Percentiles rank a stretch among this genome's conserved stretches.
Conservation (phyloP, 139 green algal species). For the Pedinophyceae sp. region DNA sequence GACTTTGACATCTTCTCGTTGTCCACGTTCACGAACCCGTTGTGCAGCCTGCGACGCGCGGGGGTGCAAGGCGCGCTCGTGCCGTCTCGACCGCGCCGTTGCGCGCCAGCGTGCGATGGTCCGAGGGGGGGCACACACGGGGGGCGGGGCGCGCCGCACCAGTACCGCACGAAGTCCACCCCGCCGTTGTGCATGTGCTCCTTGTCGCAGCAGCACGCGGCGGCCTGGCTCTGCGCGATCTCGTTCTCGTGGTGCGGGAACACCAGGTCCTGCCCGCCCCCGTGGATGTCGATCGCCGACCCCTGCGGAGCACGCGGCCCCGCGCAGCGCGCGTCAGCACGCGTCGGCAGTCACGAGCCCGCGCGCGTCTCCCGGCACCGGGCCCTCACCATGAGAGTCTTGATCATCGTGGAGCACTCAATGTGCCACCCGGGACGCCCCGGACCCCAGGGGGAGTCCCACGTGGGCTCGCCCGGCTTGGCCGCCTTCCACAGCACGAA, state of each 20-base stretch:
- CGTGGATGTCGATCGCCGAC: conserved; percentile 75
- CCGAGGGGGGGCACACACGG: not conserved
- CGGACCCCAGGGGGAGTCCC: conserved; percentile 78
- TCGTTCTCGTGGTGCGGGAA: conserved; percentile 99
- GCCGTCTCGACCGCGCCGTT: no score
- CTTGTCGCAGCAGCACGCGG: conserved; percentile 8
- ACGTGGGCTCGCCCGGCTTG: conserved; percentile 79
- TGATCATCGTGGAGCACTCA: conserved; percentile 88
- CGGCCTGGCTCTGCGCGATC: conserved; percentile 63
- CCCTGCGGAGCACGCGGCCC: no score
- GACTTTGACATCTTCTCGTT: conserved; percentile 96
- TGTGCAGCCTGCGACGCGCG: not conserved
- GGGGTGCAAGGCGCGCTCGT: no score
- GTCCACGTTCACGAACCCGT: conserved; percentile 64
- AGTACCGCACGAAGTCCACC: conserved; percentile 68
- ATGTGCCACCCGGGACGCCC: conserved; percentile 92
- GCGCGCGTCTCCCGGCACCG: no score
- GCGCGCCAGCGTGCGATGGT: no score
- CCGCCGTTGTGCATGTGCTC: conserved; percentile 16
- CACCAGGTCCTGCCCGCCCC: conserved; percentile 59
- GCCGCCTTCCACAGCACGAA: conserved; percentile 96
- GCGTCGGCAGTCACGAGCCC: no score
- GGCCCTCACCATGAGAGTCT: conserved; percentile 44
- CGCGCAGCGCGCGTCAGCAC: no score
- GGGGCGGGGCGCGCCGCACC: conserved; percentile 16